These are phyloP conservation scores for Lachancea meyersii DNA, from an alignment of 805 yeast genomes.

Conservation along the genomic window DNA sequence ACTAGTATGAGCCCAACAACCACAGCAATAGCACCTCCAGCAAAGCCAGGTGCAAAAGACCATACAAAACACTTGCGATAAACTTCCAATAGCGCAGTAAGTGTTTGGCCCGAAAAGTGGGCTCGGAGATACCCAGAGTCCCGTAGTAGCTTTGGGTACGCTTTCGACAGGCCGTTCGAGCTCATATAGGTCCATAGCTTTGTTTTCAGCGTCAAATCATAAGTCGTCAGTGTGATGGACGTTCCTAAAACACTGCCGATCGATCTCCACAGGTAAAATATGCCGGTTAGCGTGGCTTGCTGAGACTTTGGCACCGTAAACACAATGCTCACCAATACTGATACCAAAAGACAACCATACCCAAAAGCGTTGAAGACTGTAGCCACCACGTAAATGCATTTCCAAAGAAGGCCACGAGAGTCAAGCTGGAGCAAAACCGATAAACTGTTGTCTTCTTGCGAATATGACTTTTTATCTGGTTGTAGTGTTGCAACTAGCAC, in stretches of 20 bases:
- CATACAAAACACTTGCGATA: conserved; percentile 25
- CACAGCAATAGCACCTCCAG: conserved; percentile 18
- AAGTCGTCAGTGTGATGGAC: conserved; percentile 37
- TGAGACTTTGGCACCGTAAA: conserved; percentile 39
- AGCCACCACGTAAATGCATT: conserved; percentile 24
- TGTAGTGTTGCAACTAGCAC: conserved; percentile 16
- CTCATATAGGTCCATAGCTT: conserved; percentile 33
- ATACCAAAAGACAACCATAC: conserved; percentile 46
- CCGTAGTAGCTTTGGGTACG: conserved; percentile 20
- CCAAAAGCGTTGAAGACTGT: conserved; percentile 42
- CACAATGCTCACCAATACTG: conserved; percentile 52
- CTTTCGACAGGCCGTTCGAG: conserved; percentile 17
- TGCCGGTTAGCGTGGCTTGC: conserved; percentile 45
- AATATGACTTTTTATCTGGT: conserved; percentile 14
- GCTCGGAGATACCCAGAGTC: conserved; percentile 29
- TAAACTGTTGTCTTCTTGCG: background rate
- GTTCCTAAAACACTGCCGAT: conserved; percentile 44
- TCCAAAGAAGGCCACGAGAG: conserved; percentile 25
- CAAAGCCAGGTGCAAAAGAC: conserved; percentile 27
- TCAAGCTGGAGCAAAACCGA: conserved; percentile 8
- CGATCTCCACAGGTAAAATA: conserved; percentile 45
- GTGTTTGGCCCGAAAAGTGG: conserved; percentile 17
- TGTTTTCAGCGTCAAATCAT: conserved; percentile 30
- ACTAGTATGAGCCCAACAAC: conserved; percentile 10
- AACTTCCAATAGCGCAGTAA: conserved; percentile 17